These are phyloP conservation scores for Butyriboletus loyo DNA, from an alignment of 768 basidiomycete genomes.

Conservation along the genomic window DNA sequence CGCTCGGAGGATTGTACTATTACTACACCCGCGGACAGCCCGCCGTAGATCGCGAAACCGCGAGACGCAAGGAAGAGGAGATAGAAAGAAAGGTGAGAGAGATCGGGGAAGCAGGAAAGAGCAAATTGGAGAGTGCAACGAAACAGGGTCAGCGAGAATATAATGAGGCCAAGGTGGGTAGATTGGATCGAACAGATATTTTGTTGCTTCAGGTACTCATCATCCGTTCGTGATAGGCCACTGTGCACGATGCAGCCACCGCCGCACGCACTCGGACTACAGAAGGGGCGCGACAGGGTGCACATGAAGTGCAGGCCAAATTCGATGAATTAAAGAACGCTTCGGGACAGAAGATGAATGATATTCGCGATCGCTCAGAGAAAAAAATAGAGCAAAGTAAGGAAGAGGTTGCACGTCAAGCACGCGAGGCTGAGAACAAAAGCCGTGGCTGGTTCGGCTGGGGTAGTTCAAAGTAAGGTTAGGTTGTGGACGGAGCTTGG, in stretches of 20 bases:
- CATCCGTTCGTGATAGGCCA: conserved; percentile 5
- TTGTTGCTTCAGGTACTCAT: background rate
- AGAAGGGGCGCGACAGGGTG: conserved; percentile 24
- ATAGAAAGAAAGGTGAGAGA: conserved; percentile 27
- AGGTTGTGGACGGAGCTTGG: background rate
- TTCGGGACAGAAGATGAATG: conserved; percentile 25
- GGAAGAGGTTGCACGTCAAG: conserved; percentile 23
- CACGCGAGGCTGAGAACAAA: conserved; percentile 23
- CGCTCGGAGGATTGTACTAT: conserved; percentile 36
- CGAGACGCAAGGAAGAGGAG: conserved; percentile 34
- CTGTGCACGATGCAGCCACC: conserved; percentile 15
- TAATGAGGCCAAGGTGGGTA: conserved; percentile 33
- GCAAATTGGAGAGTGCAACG: conserved; percentile 25
- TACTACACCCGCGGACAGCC: conserved; percentile 32
- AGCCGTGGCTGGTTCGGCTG: conserved; percentile 40
- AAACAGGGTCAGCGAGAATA: conserved; percentile 34
- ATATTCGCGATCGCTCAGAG: conserved; percentile 26
- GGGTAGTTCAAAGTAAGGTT: conserved; percentile 31
- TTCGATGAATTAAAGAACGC: conserved; percentile 23
- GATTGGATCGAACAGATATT: background rate
- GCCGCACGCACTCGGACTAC: conserved; percentile 16
- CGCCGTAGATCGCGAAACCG: conserved; percentile 19
- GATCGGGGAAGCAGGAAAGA: conserved; percentile 30
- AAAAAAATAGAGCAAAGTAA: conserved; percentile 29
- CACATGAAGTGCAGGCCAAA: conserved; percentile 25